Conservation (phyloP, 2,329 filamentous ascomycete species). For the Gnomoniopsis smithogilvyi region DNA sequence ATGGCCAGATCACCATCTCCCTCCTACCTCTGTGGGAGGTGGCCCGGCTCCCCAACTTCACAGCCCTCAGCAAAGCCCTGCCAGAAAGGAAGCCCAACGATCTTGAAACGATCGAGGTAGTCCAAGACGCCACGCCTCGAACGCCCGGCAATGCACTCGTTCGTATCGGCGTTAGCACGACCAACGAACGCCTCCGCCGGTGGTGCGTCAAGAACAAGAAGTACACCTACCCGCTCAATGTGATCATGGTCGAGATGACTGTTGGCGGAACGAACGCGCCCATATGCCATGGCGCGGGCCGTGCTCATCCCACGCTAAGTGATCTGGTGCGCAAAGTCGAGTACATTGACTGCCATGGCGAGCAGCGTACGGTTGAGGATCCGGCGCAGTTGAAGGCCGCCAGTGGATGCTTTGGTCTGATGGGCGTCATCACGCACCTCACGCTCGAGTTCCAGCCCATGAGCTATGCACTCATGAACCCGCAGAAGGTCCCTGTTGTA, state of each 20-base stretch:
- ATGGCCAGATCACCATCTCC: constrained; percentile 39
- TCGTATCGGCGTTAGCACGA: constrained; percentile 39
- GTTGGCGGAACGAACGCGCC: constrained; percentile 42
- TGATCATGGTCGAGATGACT: constrained; percentile 46
- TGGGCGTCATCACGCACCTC: constrained; percentile 46
- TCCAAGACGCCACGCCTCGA: constrained; percentile 23
- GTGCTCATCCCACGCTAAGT: constrained; percentile 38
- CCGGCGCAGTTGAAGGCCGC: constrained; percentile 37
- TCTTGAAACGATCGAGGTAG: constrained; percentile 37
- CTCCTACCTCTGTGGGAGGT: constrained; percentile 36
- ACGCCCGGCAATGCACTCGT: constrained; percentile 31
- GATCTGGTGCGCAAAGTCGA: constrained; percentile 45
- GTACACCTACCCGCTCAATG: constrained; percentile 41
- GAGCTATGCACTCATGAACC: constrained; percentile 43
- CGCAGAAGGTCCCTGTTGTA: constrained; percentile 38
- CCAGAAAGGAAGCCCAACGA: constrained; percentile 28
- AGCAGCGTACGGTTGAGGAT: constrained; percentile 35
- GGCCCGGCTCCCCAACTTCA: constrained; percentile 34
- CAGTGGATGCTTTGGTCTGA: constrained; percentile 41
- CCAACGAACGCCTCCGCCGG: constrained; percentile 42
- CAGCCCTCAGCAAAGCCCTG: constrained; percentile 27
- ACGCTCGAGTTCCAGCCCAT: constrained; percentile 44
- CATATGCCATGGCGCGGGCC: constrained; percentile 45
- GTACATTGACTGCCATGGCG: constrained; percentile 44
- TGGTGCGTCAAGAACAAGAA: constrained; percentile 39